Evolutionary conservation across 768 basidiomycete species (phyloP).

Genomic region (Podaxis sp.): DNA sequence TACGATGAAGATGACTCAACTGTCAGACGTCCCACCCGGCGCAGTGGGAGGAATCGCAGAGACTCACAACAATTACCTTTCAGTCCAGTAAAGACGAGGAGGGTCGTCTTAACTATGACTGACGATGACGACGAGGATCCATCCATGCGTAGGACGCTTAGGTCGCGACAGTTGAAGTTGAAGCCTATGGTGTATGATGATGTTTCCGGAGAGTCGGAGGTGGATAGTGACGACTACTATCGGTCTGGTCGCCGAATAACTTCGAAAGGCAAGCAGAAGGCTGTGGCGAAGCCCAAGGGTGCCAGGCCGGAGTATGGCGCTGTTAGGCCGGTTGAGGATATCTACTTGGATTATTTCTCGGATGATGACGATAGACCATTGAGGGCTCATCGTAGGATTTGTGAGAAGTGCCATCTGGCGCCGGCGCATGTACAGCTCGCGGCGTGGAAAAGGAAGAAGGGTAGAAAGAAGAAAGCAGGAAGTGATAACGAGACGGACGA

Average conservation of each 20-base stretch:
- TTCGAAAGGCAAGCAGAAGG: constrained; percentile 18
- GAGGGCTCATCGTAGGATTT: constrained; percentile 55
- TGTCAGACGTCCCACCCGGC: not conserved
- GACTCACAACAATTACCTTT: constrained; percentile 5
- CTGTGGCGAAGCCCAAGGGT: constrained; percentile 21
- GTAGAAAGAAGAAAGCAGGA: constrained; percentile 37
- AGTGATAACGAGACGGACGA: constrained; percentile 45
- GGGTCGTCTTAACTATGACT: not conserved
- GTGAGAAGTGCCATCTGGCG: constrained; percentile 64
- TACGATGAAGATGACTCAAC: constrained; percentile 27
- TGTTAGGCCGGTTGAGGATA: constrained; percentile 35
- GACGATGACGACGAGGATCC: constrained; percentile 4
- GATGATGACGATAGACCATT: constrained; percentile 55
- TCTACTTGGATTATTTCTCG: constrained; percentile 43
- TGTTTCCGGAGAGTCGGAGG: constrained; percentile 4
- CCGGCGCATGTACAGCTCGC: constrained; percentile 55
- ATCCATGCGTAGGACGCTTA: not conserved
- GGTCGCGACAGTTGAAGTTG: constrained; percentile 7
- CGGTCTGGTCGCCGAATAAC: constrained; percentile 7
- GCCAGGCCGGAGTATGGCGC: constrained; percentile 39
- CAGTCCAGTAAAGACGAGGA: constrained; percentile 4
- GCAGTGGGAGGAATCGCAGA: not conserved
- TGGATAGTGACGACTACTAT: constrained; percentile 16
- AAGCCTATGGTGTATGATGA: not conserved
- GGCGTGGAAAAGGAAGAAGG: constrained; percentile 29